A percentile compares a stretch with the other conserved stretches of the same genome.
Conservation (phyloP, 2,329 filamentous ascomycete genomes). For the Xylariomycetidae sp. region DNA sequence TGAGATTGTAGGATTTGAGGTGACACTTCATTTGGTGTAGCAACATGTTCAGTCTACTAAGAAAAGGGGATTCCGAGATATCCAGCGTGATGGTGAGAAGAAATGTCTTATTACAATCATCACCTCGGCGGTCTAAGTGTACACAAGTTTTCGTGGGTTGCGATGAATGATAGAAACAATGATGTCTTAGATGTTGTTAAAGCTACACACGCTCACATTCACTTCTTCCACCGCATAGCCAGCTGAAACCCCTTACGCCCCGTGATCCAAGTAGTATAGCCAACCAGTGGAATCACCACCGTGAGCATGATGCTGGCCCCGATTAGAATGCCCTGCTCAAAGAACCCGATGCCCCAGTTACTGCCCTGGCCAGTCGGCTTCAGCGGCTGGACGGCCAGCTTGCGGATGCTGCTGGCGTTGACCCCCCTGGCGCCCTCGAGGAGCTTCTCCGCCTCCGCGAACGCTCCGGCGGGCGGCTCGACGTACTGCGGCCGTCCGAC, state of each 20-base stretch:
- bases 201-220: too few species aligned
- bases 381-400: conserved; percentile 21
- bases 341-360: conserved; percentile 38
- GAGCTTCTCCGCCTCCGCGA: conserved; percentile 13
- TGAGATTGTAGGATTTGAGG: too few species aligned
- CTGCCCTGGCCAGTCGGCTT: conserved; percentile 29
- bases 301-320: conserved; percentile 24
- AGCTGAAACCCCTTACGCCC: conserved; percentile 7
- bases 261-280: conserved; percentile 10
- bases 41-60: too few species aligned
- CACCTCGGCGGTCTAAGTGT: too few species aligned
- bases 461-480: conserved; percentile 10
- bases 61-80: too few species aligned
- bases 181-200: too few species aligned
- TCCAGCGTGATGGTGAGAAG: too few species aligned
- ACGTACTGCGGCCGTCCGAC: conserved; percentile 38
- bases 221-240: conserved; percentile 7
- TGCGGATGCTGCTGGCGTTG: conserved; percentile 11
- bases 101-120: too few species aligned
- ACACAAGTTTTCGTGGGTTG: too few species aligned
- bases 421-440: conserved; percentile 13
- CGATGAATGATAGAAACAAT: neutral
- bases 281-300: conserved; percentile 6
- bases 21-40: too few species aligned
- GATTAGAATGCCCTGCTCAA: conserved; percentile 41